phyloP scores from a whole-genome alignment of 352 stramenopile genomes.

The Thalassiosira sp. region DNA sequence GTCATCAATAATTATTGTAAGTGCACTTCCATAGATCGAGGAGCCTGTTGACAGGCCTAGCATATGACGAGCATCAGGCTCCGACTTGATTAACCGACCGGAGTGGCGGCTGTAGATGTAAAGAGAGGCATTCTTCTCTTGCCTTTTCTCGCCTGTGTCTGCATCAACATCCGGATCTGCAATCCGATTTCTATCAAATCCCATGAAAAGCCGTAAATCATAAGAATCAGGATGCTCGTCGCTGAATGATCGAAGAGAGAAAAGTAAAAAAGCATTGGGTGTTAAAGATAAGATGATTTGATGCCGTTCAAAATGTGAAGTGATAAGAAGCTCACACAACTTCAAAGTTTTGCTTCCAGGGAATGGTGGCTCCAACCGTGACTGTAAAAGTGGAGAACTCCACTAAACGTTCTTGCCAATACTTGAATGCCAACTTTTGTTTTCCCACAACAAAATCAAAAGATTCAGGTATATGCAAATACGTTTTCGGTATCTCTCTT shows the following conservation, averaged over 20 bases:
- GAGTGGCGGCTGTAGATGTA: constrained; percentile 45
- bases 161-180: constrained; percentile 16
- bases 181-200: constrained; percentile 3
- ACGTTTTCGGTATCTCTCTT: constrained; percentile 27
- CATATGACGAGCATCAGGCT: constrained; percentile 32
- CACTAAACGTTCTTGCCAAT: constrained; percentile 48
- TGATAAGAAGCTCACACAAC: neutral
- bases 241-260: neutral
- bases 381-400: constrained; percentile 47
- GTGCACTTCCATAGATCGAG: constrained; percentile 1
- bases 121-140: constrained; percentile 8
- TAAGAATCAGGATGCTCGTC: neutral
- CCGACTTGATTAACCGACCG: constrained; percentile 44
- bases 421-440: constrained; percentile 20
- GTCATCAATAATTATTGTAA: constrained; percentile 58
- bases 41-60: constrained; percentile 1
- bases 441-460: constrained; percentile 27
- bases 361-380: constrained; percentile 4
- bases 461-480: constrained; percentile 41
- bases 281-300: neutral
- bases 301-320: neutral
- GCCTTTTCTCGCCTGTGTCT: neutral
- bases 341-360: constrained; percentile 4
- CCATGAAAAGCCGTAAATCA: constrained; percentile 1
- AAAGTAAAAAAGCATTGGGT: too few species aligned